These are phyloP conservation scores for Arabis alpina DNA, from an alignment of 345 rosid genomes.

Conservation along the genomic window DNA sequence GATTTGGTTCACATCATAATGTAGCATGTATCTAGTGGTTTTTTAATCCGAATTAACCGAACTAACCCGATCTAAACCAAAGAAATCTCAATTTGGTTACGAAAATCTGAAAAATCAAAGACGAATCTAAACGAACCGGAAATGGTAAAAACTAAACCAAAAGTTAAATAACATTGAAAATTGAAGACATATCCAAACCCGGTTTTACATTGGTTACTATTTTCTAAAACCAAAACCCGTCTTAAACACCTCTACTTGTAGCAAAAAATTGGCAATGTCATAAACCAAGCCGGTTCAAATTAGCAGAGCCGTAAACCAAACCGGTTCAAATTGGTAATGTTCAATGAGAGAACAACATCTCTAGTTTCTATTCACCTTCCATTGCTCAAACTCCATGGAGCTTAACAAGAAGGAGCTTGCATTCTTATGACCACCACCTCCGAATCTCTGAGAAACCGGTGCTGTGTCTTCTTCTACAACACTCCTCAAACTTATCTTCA, in stretches of 20 bases:
- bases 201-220: too few relatives aligned
- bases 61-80: too few relatives aligned
- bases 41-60: too few relatives aligned
- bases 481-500: constrained; percentile 80
- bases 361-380: constrained; percentile 50
- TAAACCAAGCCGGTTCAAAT: constrained; percentile 10
- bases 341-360: background rate
- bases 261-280: background rate
- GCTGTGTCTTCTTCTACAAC: constrained; percentile 65
- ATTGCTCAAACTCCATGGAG: constrained; percentile 50
- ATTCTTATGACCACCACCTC: constrained; percentile 76
- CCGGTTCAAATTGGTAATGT: background rate
- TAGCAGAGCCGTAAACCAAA: background rate
- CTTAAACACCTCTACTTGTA: background rate
- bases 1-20: too few relatives aligned
- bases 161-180: too few relatives aligned
- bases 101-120: too few relatives aligned
- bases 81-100: too few relatives aligned
- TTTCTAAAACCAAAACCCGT: too few relatives aligned
- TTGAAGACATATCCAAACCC: too few relatives aligned
- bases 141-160: too few relatives aligned
- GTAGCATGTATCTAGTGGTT: too few relatives aligned
- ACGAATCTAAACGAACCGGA: too few relatives aligned
- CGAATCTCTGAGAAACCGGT: constrained; percentile 54
- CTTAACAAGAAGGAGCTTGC: constrained; percentile 75